phyloP scores from a whole-genome alignment of 352 stramenopile species.

The Saprolegnia diclina region DNA sequence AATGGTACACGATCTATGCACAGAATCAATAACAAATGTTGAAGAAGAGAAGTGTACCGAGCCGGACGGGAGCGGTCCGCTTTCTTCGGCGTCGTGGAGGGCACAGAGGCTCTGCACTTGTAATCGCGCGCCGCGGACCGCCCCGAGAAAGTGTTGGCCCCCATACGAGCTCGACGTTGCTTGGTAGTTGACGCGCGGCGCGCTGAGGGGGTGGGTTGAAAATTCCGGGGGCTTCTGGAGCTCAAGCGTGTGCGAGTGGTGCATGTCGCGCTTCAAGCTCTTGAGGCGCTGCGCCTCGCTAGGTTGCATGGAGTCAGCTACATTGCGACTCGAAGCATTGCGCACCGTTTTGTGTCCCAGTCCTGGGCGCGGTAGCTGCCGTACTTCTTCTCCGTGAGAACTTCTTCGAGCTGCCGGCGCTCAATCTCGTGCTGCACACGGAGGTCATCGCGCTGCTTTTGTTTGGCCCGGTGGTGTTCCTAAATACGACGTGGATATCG shows the following conservation, averaged over 20 bases:
- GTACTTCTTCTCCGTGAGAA: slow-evolving; percentile 68
- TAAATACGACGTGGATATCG: slow-evolving; percentile 11
- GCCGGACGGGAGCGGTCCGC: slow-evolving; percentile 4
- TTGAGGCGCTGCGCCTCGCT: slow-evolving; percentile 66
- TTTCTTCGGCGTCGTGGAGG: slow-evolving; percentile 55
- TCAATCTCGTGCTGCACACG: slow-evolving; percentile 13
- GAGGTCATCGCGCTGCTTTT: slow-evolving; percentile 55
- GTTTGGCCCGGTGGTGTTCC: slow-evolving; percentile 59
- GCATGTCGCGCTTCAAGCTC: slow-evolving; percentile 59
- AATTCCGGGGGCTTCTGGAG: slow-evolving; percentile 57
- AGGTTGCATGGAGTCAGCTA: neutral
- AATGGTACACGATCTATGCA: slow-evolving; percentile 15
- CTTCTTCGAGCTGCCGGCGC: slow-evolving; percentile 45
- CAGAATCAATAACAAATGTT: neutral
- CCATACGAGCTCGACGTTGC: slow-evolving; percentile 52
- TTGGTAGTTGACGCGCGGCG: slow-evolving; percentile 39
- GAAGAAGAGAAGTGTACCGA: neutral
- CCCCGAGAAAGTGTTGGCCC: slow-evolving; percentile 64
- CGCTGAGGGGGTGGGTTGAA: slow-evolving; percentile 41
- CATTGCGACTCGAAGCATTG: too few species aligned
- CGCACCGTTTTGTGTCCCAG: slow-evolving; percentile 48
- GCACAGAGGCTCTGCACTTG: slow-evolving; percentile 63
- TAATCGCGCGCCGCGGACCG: slow-evolving; percentile 61
- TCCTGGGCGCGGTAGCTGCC: slow-evolving; percentile 55
- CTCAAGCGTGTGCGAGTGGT: slow-evolving; percentile 54